Evolutionary conservation across 139 green algal genomes (phyloP), one percentile per base, ranked within the genome.

Genomic region (Coelastrella sp.): DNA sequence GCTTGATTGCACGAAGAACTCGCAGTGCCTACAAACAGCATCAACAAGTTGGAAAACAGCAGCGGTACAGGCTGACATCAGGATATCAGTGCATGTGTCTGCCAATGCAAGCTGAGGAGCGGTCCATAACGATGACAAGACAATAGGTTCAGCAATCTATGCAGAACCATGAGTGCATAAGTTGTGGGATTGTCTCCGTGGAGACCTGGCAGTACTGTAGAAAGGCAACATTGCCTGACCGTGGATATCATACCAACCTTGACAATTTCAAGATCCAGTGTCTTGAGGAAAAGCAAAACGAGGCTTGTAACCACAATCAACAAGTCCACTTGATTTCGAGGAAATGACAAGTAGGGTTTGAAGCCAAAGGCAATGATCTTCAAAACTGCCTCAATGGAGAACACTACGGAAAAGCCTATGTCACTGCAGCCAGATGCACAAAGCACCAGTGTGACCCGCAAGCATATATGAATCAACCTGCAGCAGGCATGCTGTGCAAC

Each of bases 331-430:
- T 91, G 89, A 79, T 95, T 96, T 38, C 83, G 93, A 64, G 89
- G 86, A 53, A 85, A 85, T 0, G 87, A 60, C 41, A 96, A 91
- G 89, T 98, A 98, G 25, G 74, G 63, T 1, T 25, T 59, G 51
- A 95, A 95, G 7, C 87, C 91, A 87, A 93, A 96, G 9, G 93
- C 93, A 40, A 96, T 85, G 13, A 91, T 88, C 91, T 98, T 98
- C 57, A 95, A 51, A 8, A 93, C 0, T 23, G 85, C 87, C 89
- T 97, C 93, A 3, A 92, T 23, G 3, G 66, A 83, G 76, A 96
- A 97, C 5, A 90, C 78, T 40, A 68, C 45, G 40, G 94, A 96
- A 66, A 95, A 91, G 8, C 67, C 71, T 8, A 93, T n/a, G 57
- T 87, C 82, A 5, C 69, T 86, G 80, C 50, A 37, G 11, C 9